A percentile compares a stretch with the other conserved stretches of the same genome.
These are phyloP conservation scores for Neospermospora avenae DNA, from an alignment of 2,329 filamentous ascomycete genomes.

Conservation along the genomic window DNA sequence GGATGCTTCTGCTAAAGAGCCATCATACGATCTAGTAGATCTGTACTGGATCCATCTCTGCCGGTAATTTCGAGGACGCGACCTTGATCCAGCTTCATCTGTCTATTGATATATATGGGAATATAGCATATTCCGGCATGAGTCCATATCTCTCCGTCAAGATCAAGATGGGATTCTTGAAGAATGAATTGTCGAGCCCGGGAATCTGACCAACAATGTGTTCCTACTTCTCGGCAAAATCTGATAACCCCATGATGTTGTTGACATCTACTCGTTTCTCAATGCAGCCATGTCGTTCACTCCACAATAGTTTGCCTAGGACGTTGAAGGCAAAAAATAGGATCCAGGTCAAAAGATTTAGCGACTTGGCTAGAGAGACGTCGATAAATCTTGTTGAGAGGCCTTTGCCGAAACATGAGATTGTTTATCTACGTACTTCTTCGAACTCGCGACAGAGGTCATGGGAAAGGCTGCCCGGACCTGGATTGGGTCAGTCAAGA, in stretches of 20 bases:
- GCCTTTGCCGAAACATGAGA: not conserved
- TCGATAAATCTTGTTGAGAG: not conserved
- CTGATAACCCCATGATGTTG: not conserved
- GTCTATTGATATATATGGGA: not conserved
- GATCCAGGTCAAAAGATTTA: not conserved
- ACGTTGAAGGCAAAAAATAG: slow-evolving; percentile 2
- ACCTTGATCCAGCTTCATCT: not conserved
- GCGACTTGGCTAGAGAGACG: not conserved
- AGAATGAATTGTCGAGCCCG: not conserved
- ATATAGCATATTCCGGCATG: not conserved
- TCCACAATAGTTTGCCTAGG: not conserved
- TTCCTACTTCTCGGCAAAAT: not conserved
- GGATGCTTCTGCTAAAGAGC: not conserved
- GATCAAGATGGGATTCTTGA: not conserved
- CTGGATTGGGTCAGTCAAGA: not conserved
- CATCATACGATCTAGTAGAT: not conserved
- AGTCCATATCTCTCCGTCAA: not conserved
- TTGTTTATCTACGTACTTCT: not conserved
- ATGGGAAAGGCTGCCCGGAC: not conserved
- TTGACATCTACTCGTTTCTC: not conserved
- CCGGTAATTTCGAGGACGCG: not conserved
- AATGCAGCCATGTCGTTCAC: not conserved
- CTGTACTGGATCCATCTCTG: not conserved
- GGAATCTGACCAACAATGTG: not conserved
- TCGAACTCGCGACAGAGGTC: not conserved